phyloP scores from a whole-genome alignment of 2,329 filamentous ascomycete species.

The Aspergillus sp. region DNA sequence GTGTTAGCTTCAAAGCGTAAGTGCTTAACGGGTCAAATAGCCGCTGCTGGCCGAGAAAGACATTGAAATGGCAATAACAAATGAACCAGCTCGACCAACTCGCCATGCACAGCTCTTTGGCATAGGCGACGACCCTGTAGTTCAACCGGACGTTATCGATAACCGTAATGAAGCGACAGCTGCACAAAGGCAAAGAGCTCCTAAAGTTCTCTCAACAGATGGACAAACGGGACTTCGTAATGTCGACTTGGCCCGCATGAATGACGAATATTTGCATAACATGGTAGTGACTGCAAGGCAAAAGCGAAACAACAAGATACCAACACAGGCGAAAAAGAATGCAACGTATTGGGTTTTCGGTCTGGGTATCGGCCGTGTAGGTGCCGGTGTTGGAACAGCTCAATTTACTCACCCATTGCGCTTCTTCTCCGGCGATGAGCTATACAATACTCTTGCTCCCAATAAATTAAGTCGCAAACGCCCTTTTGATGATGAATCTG shows the following conservation, averaged over 20 bases:
- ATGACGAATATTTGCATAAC: conserved; percentile 58
- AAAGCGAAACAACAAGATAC: conserved; percentile 46
- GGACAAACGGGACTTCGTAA: conserved; percentile 54
- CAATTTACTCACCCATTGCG: conserved; percentile 53
- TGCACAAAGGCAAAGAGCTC: conserved; percentile 30
- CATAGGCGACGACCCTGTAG: background rate
- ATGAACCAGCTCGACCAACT: background rate
- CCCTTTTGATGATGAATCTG: conserved; percentile 24
- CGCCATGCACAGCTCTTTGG: background rate
- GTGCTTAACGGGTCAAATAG: conserved; percentile 15
- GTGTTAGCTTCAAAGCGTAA: no score
- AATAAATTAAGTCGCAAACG: conserved; percentile 29
- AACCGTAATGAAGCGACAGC: conserved; percentile 18
- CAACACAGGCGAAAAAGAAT: conserved; percentile 59
- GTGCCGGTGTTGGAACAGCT: conserved; percentile 44
- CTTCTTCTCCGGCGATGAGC: conserved; percentile 57
- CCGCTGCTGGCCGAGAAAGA: conserved; percentile 31
- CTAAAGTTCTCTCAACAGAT: conserved; percentile 51
- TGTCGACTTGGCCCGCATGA: conserved; percentile 57
- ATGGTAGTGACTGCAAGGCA: conserved; percentile 53
- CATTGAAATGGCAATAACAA: conserved; percentile 17
- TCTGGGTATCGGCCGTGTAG: conserved; percentile 56
- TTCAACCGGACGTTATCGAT: background rate
- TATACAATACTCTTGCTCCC: conserved; percentile 52
- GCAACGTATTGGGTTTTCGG: conserved; percentile 62